phyloP scores from a whole-genome alignment of 306 rosid species.

The Alnus rubra region DNA sequence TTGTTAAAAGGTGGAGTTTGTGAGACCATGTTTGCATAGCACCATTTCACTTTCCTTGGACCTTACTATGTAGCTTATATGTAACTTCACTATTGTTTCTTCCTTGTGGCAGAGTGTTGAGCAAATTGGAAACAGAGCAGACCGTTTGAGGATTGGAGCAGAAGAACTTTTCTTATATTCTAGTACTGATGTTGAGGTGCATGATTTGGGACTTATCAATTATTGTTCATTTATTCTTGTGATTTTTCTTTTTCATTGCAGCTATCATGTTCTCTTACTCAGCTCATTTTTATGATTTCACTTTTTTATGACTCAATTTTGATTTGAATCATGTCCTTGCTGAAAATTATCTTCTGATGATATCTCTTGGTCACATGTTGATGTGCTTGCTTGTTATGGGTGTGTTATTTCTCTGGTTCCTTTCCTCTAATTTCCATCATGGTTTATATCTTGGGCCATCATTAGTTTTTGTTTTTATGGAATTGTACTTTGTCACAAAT shows the following conservation, averaged over 20 bases:
- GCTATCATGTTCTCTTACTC: background rate
- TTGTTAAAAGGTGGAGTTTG: background rate
- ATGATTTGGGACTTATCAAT: slow-evolving; percentile 24
- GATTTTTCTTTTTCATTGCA: background rate
- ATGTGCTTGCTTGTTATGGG: background rate
- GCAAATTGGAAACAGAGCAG: slow-evolving; percentile 90
- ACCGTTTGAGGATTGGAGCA: slow-evolving; percentile 67
- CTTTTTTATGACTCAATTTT: background rate
- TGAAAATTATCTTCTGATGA: background rate
- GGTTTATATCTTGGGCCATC: background rate
- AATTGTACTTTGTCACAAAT: too few species aligned
- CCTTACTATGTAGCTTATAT: background rate
- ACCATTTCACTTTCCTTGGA: background rate
- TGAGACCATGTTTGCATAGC: background rate
- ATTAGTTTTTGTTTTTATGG: background rate
- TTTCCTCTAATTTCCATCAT: background rate
- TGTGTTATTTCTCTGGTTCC: background rate
- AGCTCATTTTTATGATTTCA: background rate
- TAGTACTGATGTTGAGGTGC: slow-evolving; percentile 90
- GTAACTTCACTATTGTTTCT: slow-evolving; percentile 26
- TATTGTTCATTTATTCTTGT: background rate
- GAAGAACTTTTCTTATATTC: slow-evolving; percentile 81
- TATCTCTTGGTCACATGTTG: background rate
- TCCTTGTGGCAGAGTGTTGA: slow-evolving; percentile 73
- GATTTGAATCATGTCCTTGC: background rate